Conservation (phyloP, 2,329 filamentous ascomycete species). For the Diaporthe citrichinensis region DNA sequence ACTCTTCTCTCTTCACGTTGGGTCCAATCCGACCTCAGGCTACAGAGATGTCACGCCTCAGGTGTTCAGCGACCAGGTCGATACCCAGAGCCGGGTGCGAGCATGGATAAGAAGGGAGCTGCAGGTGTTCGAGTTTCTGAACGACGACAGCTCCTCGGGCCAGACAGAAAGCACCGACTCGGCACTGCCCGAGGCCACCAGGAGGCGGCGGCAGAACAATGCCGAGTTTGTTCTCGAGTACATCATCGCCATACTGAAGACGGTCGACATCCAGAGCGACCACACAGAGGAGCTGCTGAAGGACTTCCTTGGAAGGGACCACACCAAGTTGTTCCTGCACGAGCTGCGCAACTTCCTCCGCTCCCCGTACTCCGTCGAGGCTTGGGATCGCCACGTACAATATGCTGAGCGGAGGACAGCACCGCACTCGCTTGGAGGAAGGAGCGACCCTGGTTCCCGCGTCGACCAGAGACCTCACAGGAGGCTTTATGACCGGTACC, state of each 20-base stretch:
- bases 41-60: slow-evolving; percentile 81
- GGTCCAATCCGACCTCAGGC: slow-evolving; percentile 82
- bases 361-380: slow-evolving; percentile 80
- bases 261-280: slow-evolving; percentile 83
- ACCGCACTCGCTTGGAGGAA: not conserved
- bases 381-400: slow-evolving; percentile 87
- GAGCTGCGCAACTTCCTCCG: slow-evolving; percentile 87
- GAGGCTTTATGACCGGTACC: slow-evolving; percentile 36
- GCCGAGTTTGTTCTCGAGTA: slow-evolving; percentile 90
- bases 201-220: slow-evolving; percentile 65
- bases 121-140: slow-evolving; percentile 83
- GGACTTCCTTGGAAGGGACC: slow-evolving; percentile 82
- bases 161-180: slow-evolving; percentile 29
- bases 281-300: slow-evolving; percentile 84
- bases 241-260: slow-evolving; percentile 85
- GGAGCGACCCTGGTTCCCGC: not conserved
- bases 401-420: slow-evolving; percentile 61
- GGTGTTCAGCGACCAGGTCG: slow-evolving; percentile 73
- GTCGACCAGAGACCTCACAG: slow-evolving; percentile 16
- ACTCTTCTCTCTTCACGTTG: slow-evolving; percentile 85
- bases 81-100: slow-evolving; percentile 81
- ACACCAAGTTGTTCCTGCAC: slow-evolving; percentile 84
- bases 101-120: slow-evolving; percentile 89
- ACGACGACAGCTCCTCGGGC: slow-evolving; percentile 48
- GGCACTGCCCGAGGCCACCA: slow-evolving; percentile 46